A percentile compares a stretch with the other conserved stretches of the same genome.
phyloP scores from a whole-genome alignment of 345 rosid genomes.

The Ceriops decandra region DNA sequence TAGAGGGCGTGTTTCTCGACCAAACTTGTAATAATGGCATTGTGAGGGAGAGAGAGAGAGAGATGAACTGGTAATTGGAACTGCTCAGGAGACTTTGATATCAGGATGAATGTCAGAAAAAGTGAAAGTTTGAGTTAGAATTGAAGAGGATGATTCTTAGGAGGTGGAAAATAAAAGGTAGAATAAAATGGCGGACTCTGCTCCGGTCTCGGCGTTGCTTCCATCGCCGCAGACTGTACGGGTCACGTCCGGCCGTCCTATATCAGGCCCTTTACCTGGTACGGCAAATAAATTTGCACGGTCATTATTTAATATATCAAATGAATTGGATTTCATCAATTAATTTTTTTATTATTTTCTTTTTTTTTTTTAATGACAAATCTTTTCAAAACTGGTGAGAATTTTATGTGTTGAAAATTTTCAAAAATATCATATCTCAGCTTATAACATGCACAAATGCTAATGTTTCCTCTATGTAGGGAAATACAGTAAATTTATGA shows the following conservation, averaged over 20 bases:
- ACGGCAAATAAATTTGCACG: no score
- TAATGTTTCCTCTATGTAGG: no score
- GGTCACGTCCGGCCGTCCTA: background rate
- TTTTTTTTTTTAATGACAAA: no score
- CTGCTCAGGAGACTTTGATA: background rate
- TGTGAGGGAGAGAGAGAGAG: conserved; percentile 3
- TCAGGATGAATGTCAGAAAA: background rate
- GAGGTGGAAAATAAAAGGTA: background rate
- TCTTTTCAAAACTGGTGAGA: no score
- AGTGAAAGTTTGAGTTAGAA: background rate
- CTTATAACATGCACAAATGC: no score
- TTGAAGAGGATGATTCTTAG: background rate
- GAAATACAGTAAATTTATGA: no score
- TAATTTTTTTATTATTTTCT: no score
- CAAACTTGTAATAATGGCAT: conserved; percentile 32
- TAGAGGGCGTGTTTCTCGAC: conserved; percentile 19
- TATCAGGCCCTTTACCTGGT: background rate
- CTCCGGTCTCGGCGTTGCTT: conserved; percentile 23
- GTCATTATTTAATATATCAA: no score
- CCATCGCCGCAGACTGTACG: conserved; percentile 29
- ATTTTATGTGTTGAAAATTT: no score
- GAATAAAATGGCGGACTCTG: conserved; percentile 13
- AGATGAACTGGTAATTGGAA: background rate
- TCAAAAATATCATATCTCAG: no score
- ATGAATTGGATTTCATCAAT: no score